Conservation (phyloP, 345 rosid species). For the Carallia pectinifolia region DNA sequence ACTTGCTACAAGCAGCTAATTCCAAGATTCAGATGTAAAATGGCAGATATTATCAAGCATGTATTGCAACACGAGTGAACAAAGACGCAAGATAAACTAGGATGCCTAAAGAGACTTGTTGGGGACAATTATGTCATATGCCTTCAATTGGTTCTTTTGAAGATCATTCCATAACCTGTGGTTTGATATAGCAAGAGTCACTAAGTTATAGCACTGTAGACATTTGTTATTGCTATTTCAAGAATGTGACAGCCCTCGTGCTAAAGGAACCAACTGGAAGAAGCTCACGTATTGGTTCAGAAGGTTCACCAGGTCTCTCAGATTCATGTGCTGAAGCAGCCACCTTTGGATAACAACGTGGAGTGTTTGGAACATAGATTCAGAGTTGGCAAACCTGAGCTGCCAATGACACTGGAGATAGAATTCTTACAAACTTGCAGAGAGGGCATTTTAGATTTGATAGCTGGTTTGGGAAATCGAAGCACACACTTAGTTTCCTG, state of each 20-base stretch:
- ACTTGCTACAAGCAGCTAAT: not conserved
- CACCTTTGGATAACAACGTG: slow-evolving; percentile 39
- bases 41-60: no score
- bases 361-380: slow-evolving; percentile 34
- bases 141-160: no score
- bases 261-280: slow-evolving; percentile 1
- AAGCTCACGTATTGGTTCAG: slow-evolving; percentile 16
- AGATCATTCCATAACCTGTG: no score
- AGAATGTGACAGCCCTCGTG: not conserved
- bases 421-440: slow-evolving; percentile 40
- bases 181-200: no score
- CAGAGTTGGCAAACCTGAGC: slow-evolving; percentile 40
- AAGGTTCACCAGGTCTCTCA: slow-evolving; percentile 51
- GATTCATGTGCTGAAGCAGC: slow-evolving; percentile 46
- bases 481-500: slow-evolving; percentile 72
- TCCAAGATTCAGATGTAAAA: no score
- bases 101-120: no score
- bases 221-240: not conserved
- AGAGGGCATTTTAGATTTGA: slow-evolving; percentile 47
- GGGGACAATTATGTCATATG: no score
- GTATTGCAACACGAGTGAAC: no score
- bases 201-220: no score
- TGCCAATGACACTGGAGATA: slow-evolving; percentile 43
- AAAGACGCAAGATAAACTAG: no score
- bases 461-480: slow-evolving; percentile 42